phyloP scores from a whole-genome alignment of 495 filamentous ascomycete species.

The Aspergillus coremiiformis region DNA sequence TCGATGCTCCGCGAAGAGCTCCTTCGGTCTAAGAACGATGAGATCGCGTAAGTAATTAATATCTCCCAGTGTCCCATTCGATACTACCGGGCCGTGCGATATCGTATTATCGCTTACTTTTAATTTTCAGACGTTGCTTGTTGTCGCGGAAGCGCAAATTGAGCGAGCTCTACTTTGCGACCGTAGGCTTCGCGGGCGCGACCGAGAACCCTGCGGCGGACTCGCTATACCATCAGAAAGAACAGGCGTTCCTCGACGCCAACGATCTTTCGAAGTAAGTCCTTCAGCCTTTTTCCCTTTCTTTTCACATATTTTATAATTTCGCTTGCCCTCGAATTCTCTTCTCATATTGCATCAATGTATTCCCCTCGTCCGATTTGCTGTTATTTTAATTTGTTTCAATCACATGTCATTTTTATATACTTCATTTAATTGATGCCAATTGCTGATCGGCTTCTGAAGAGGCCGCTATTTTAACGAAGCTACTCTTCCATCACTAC shows the following conservation, averaged over 20 bases:
- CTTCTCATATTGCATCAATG: slow-evolving; percentile 11
- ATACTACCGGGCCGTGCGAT: slow-evolving; percentile 2
- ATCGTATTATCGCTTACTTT: slow-evolving; percentile 25
- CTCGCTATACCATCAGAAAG: slow-evolving; percentile 43
- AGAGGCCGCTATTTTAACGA: slow-evolving; percentile 70
- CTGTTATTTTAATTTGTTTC: neutral
- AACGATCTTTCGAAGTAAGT: slow-evolving; percentile 74
- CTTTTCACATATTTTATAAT: slow-evolving; percentile 25
- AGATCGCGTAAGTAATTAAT: slow-evolving; percentile 53
- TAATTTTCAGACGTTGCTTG: slow-evolving; percentile 59
- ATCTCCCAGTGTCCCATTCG: slow-evolving; percentile 16
- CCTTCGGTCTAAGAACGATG: slow-evolving; percentile 52
- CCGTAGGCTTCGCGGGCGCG: slow-evolving; percentile 42
- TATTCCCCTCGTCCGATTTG: neutral
- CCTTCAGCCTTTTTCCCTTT: slow-evolving; percentile 1
- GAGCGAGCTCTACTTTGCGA: slow-evolving; percentile 64
- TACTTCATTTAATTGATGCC: slow-evolving; percentile 11
- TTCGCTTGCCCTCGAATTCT: slow-evolving; percentile 1
- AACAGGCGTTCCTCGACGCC: slow-evolving; percentile 59
- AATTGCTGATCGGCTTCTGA: slow-evolving; percentile 23
- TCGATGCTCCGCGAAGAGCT: slow-evolving; percentile 52
- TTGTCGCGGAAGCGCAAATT: slow-evolving; percentile 76
- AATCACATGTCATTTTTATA: slow-evolving; percentile 12
- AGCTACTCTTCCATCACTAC: slow-evolving; percentile 55
- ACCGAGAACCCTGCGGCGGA: slow-evolving; percentile 49